Evolutionary conservation across 768 basidiomycete species (phyloP), one percentile per base, ranked within the genome.

Genomic region (Suillus subaureus): DNA sequence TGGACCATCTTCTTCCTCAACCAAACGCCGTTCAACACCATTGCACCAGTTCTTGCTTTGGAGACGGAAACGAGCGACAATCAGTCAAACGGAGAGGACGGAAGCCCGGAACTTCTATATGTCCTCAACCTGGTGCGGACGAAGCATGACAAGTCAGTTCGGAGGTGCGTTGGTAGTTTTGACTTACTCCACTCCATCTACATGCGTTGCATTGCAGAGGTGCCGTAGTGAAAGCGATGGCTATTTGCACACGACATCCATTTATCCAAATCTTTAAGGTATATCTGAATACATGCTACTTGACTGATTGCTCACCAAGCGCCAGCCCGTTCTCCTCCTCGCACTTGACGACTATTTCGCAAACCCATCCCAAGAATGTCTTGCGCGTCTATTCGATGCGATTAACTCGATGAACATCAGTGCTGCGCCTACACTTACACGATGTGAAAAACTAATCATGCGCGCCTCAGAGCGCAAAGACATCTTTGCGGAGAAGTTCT

Each of bases 1-100:
- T 99, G 96, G 96, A 99, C 97, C 6, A 89, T 98, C 52, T 99
- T 99, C 84, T 97, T 97, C 77, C 86, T 99, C 64, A 98, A 98
- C 74, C 97, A 98, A 78, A 94, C 93, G 0, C 84, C 89, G 0
- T 92, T 90, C 79, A 95, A 96, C 73, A 90, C 89, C 21, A 93
- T 97, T 68, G 86, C 89, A 2, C 92, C 94, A 7, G 86, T 95
- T 18, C 83, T 96, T 49, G 88, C 92, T 1, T 79, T 91, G 68
- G 91, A 91, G 70, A 87, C 85, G 1, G 77, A 79, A 31, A 61
- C 73, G 15, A 71, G 71, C 9, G 79, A 77, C 2, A 75, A 73
- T n/a, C 21, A 67, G 54, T 65, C 74, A 57, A 56, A 65, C 69
- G 64, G 68, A 64, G 63, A 74, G n/a, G 78, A 71, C 58, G 68